Percentiles rank a stretch among this genome's conserved stretches.
Evolutionary conservation across 2,329 filamentous ascomycete genomes (phyloP).

Genomic region (Xylariaceae sp.): DNA sequence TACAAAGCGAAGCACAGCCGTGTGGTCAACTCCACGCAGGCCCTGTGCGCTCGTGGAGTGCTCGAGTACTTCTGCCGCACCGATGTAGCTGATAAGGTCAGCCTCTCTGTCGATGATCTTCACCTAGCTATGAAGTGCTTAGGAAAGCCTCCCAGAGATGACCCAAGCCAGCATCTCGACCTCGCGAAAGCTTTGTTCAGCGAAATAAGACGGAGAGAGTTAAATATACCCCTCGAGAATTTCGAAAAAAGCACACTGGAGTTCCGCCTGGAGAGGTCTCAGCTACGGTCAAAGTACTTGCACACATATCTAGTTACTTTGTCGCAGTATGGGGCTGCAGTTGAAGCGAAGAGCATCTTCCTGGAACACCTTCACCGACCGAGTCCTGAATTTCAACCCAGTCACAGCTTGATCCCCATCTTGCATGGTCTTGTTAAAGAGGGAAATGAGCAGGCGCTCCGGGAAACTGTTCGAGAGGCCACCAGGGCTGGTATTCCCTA

Average conservation of each 20-base stretch:
- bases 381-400: slow-evolving; percentile 31
- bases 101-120: slow-evolving; percentile 39
- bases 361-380: slow-evolving; percentile 11
- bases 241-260: slow-evolving; percentile 12
- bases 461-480: slow-evolving; percentile 50
- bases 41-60: slow-evolving; percentile 53
- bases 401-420: slow-evolving; percentile 44
- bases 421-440: slow-evolving; percentile 59
- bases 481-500: slow-evolving; percentile 43
- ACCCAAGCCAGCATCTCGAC: slow-evolving; percentile 41
- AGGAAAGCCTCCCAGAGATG: slow-evolving; percentile 39
- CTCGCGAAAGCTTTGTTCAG: slow-evolving; percentile 42
- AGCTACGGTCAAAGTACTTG: slow-evolving; percentile 23
- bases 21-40: slow-evolving; percentile 61
- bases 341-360: slow-evolving; percentile 29
- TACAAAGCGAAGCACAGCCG: slow-evolving; percentile 45
- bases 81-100: slow-evolving; percentile 20
- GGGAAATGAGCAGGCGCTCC: slow-evolving; percentile 51
- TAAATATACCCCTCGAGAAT: slow-evolving; percentile 8
- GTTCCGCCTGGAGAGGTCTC: slow-evolving; percentile 1
- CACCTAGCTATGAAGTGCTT: slow-evolving; percentile 43
- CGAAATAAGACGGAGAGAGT: slow-evolving; percentile 30
- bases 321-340: slow-evolving; percentile 29
- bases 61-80: slow-evolving; percentile 53
- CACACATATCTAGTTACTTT: slow-evolving; percentile 24